phyloP scores from a whole-genome alignment of 495 filamentous ascomycete genomes.

The Amphirosellinia nigrospora region DNA sequence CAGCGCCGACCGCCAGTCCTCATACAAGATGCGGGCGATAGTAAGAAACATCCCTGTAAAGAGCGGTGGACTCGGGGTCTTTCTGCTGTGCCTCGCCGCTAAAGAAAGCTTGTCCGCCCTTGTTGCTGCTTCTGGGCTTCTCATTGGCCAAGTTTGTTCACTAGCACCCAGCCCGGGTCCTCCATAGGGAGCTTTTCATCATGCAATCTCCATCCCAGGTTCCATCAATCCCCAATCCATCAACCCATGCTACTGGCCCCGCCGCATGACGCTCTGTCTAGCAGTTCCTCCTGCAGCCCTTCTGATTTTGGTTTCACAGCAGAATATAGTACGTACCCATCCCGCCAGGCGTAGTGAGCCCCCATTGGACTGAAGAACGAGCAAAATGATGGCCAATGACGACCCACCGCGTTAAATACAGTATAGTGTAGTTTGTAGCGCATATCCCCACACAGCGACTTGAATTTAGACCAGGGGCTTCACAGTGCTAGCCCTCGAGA shows the following conservation, averaged over 20 bases:
- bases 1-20: constrained; percentile 42
- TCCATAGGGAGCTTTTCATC: constrained; percentile 5
- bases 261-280: constrained; percentile 11
- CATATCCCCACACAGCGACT: background rate
- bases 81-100: constrained; percentile 42
- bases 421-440: too few species aligned
- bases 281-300: constrained; percentile 28
- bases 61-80: constrained; percentile 45
- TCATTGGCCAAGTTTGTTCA: background rate
- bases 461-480: background rate
- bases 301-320: constrained; percentile 21
- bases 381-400: constrained; percentile 19
- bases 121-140: background rate
- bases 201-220: background rate
- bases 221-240: background rate
- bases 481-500: constrained; percentile 2
- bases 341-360: constrained; percentile 7
- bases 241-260: constrained; percentile 6
- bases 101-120: constrained; percentile 30
- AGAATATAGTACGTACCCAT: constrained; percentile 16
- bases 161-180: background rate
- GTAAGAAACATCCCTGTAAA: constrained; percentile 41
- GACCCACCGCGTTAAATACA: background rate
- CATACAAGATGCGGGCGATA: constrained; percentile 39
- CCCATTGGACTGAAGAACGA: constrained; percentile 26